Evolutionary conservation across 345 rosid species (phyloP), one percentile per base, ranked within the genome.

Genomic region (Passiflora organensis): DNA sequence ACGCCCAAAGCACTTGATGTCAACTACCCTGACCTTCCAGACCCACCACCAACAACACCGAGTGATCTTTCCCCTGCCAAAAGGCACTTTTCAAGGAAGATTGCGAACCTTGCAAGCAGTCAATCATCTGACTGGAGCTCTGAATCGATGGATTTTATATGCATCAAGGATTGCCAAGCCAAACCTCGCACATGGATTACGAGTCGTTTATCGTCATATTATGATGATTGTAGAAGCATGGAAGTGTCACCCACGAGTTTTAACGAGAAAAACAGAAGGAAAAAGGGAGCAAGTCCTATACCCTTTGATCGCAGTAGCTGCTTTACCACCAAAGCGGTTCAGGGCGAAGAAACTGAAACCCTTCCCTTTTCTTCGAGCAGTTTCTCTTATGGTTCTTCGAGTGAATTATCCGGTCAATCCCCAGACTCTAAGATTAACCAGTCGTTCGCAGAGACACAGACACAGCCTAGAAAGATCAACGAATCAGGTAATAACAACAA

Each of bases 31-130:
- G 56, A 32, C 51, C 55, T 69, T 20, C 72, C 69, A 19, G 70
- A 68, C 23, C 73, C 75, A 9, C 76, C 79, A 0, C 79, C 78
- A 13, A 55, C 79, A 4, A 78, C 83, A 3, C 82, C 85, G 0
- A 62, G 59, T 22, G 41, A 13, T 13, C 13, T 36, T n/a, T 47
- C 28, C 14, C 17, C 32, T 15, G n/a, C 1, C 10, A 41, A 41
- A 15, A 5, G 43, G 13, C 43, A 8, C 43, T 13, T 41, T 12
- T 2, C 34, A 28, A 28, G 34, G 34, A 28, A 28, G 34, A 28
- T 28, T 28, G 8, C 8, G 3, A 2, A 12, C 42, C 5, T 8
- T 28, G 34, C 34, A 28, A 3, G 34, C 34, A 28, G 8, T 8
- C 34, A 2, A 8, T 28, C 34, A 28, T 28, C 64, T 5, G 68